Percentiles rank a stretch among this genome's conserved stretches.
phyloP scores from a whole-genome alignment of 345 rosid genomes.

The Hibiscus syriacus region DNA sequence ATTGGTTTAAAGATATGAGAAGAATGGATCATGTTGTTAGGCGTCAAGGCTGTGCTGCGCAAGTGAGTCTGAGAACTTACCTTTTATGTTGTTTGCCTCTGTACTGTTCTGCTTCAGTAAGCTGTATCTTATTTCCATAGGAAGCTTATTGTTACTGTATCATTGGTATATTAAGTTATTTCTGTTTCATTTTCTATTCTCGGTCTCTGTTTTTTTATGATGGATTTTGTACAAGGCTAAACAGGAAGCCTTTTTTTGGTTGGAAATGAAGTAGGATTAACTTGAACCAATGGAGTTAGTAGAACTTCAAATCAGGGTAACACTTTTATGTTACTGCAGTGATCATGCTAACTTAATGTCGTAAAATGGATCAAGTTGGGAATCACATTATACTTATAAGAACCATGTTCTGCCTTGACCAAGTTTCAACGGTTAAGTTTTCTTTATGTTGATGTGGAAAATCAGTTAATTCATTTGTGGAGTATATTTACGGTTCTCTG shows the following conservation, averaged over 20 bases:
- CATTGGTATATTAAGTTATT: background rate
- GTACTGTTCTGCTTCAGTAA: background rate
- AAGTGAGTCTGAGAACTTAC: slow-evolving; percentile 45
- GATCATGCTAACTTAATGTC: background rate
- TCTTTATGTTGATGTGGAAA: background rate
- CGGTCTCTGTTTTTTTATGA: background rate
- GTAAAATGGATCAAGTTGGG: background rate
- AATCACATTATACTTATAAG: background rate
- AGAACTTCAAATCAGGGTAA: background rate
- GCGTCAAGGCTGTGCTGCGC: slow-evolving; percentile 93
- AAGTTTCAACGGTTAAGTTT: background rate
- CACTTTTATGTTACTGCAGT: background rate
- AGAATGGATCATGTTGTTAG: slow-evolving; percentile 95
- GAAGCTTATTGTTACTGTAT: background rate
- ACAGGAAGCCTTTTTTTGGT: background rate
- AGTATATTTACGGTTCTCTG: background rate
- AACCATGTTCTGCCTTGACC: background rate
- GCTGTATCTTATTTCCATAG: background rate
- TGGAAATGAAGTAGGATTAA: background rate
- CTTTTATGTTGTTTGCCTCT: slow-evolving; percentile 6
- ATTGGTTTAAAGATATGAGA: slow-evolving; percentile 96
- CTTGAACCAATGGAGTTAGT: background rate
- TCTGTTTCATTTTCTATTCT: background rate
- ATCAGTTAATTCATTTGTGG: background rate
- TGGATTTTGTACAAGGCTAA: background rate